A percentile compares a stretch with the other conserved stretches of the same genome.
Conservation (phyloP, 2,329 filamentous ascomycete species). For the Escovopsis sp. region DNA sequence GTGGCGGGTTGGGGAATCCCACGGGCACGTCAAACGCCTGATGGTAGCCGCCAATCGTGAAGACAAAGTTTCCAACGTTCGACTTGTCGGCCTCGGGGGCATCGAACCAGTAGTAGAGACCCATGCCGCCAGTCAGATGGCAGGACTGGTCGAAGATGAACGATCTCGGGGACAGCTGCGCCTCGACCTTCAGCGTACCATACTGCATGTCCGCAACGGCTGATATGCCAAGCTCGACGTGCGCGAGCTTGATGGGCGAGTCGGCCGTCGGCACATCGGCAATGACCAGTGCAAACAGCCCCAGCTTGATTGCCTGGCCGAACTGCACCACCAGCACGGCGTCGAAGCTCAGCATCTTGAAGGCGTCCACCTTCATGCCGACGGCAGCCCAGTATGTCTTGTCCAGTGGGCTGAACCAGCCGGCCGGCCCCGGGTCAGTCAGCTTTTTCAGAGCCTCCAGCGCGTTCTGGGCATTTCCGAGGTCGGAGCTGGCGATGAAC, state of each 20-base stretch:
- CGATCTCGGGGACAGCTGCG: conserved; percentile 23
- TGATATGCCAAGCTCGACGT: conserved; percentile 23
- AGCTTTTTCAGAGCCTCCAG: conserved; percentile 1
- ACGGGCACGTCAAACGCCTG: conserved; percentile 17
- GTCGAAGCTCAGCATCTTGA: conserved; percentile 21
- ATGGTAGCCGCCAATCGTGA: conserved; percentile 32
- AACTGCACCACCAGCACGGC: conserved; percentile 23
- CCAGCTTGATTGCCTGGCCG: conserved; percentile 16
- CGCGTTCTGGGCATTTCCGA: conserved; percentile 1
- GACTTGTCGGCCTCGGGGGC: conserved; percentile 6
- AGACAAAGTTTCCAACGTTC: conserved; percentile 26
- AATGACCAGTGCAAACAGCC: conserved; percentile 18
- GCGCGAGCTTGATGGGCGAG: conserved; percentile 14
- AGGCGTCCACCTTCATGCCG: conserved; percentile 23
- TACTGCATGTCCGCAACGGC: conserved; percentile 20
- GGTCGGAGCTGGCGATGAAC: conserved; percentile 5
- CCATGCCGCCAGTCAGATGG: conserved; percentile 28
- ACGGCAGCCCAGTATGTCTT: conserved; percentile 22
- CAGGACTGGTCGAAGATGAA: conserved; percentile 25
- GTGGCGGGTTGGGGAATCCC: conserved; percentile 22
- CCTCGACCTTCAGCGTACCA: conserved; percentile 22
- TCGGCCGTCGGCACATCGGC: conserved; percentile 15
- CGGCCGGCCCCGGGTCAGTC: conserved; percentile 1
- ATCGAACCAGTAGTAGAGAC: conserved; percentile 25
- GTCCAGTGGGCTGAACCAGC: conserved; percentile 18